phyloP scores from a whole-genome alignment of 2,329 filamentous ascomycete genomes.

The Balansia obtecta region DNA sequence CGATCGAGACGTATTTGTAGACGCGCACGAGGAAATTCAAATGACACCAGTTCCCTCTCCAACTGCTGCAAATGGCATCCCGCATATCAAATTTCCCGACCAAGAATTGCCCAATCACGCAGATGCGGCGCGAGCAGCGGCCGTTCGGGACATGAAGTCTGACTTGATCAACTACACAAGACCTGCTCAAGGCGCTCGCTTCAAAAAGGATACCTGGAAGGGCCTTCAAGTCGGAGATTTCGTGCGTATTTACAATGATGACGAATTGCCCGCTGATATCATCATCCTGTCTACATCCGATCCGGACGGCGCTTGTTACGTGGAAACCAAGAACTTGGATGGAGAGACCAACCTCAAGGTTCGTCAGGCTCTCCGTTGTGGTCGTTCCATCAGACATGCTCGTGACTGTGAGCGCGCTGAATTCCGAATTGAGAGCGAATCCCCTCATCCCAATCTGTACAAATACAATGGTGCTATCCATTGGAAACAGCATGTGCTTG shows the following conservation, averaged over 20 bases:
- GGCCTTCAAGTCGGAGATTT: conserved; percentile 92
- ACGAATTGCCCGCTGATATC: conserved; percentile 87
- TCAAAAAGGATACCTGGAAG: conserved; percentile 93
- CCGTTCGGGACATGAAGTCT: conserved; percentile 34
- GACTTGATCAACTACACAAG: conserved; percentile 62
- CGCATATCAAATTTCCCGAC: conserved; percentile 27
- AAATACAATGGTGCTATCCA: conserved; percentile 82
- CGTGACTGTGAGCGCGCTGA: conserved; percentile 83
- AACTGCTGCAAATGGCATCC: conserved; percentile 30
- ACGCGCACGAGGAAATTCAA: conserved; percentile 62
- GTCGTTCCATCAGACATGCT: conserved; percentile 72
- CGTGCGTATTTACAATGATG: conserved; percentile 89
- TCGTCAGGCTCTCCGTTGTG: conserved; percentile 77
- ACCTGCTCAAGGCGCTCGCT: conserved; percentile 58
- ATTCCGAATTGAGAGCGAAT: conserved; percentile 82
- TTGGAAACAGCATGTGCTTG: conserved; percentile 65
- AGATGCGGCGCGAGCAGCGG: conserved; percentile 21
- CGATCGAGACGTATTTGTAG: conserved; percentile 39
- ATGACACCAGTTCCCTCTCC: conserved; percentile 94
- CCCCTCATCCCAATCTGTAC: conserved; percentile 87
- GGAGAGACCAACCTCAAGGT: conserved; percentile 97
- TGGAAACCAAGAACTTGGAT: conserved; percentile 96
- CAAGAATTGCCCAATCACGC: conserved; percentile 24
- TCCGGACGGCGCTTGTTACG: conserved; percentile 85
- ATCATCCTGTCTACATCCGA: conserved; percentile 90